phyloP scores from a whole-genome alignment of 108 stramenopile species.

The Cylindrotheca fusiformis region DNA sequence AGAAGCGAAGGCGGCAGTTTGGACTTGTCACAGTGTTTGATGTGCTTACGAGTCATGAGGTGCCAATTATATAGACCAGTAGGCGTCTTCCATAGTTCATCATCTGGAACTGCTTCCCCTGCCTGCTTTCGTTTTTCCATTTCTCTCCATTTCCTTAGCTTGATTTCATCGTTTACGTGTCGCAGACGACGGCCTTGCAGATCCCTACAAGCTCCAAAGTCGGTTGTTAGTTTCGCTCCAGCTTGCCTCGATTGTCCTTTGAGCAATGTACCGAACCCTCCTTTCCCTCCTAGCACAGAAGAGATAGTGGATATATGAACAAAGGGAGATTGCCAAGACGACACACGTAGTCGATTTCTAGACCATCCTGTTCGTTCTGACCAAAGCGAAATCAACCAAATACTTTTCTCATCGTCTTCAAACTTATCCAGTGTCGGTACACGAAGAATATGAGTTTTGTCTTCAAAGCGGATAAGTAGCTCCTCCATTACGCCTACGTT shows the following conservation, averaged over 20 bases:
- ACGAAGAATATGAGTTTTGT: slow-evolving; percentile 2
- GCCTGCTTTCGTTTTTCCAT: slow-evolving; percentile 46
- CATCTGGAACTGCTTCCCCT: slow-evolving; percentile 32
- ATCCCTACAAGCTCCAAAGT: slow-evolving; percentile 99
- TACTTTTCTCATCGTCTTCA: neutral
- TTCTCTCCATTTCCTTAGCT: slow-evolving; percentile 83
- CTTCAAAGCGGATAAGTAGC: slow-evolving; percentile 12
- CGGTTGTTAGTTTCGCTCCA: slow-evolving; percentile 82
- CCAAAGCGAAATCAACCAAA: slow-evolving; percentile 5
- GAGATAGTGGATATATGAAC: neutral
- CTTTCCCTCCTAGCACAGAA: slow-evolving; percentile 77
- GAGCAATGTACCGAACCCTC: slow-evolving; percentile 95
- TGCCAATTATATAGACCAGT: slow-evolving; percentile 93
- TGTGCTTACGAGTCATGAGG: slow-evolving; percentile 57
- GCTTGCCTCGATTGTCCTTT: slow-evolving; percentile 91
- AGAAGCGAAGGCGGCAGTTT: slow-evolving; percentile 18
- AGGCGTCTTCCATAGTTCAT: slow-evolving; percentile 65
- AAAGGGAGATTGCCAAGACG: slow-evolving; percentile 21
- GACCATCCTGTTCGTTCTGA: slow-evolving; percentile 5
- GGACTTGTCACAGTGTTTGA: no score
- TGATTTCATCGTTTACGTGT: slow-evolving; percentile 97
- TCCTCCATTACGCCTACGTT: neutral
- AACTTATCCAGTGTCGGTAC: neutral
- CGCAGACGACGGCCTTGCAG: slow-evolving; percentile 93
- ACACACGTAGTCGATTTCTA: neutral